Evolutionary conservation across 768 basidiomycete genomes (phyloP), one percentile per base, ranked within the genome.

Genomic region (Boletus rubescentipes): DNA sequence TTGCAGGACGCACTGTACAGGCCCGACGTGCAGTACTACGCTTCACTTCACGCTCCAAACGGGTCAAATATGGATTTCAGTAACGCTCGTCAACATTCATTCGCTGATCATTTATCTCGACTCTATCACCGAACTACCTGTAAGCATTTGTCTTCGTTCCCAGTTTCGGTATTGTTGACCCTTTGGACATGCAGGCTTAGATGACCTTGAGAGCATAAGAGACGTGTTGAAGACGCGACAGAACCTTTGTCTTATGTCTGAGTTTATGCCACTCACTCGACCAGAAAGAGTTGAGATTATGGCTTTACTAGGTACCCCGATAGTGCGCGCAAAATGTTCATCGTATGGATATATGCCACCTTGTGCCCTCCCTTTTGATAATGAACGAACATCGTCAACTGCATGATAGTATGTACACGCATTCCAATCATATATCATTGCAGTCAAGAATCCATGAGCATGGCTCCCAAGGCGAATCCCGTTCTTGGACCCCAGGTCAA

Each of bases 81-180:
- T 44, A 31, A 41, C 58, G 12, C 58, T 65, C 5, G 57, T 56
- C 30, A 61, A 65, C 37, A 39, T 61, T n/a, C 59, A 34, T 11
- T 61, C 54, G 29, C 51, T 70, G 46, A 49, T 46, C 9, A 59
- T 57, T 12, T 67, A 70, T 35, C 66, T 70, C 23, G 69, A 70
- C 11, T 65, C 60, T 61, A 67, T 65, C 8, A 58, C 70, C 2
- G 61, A 65, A 5, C 55, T 58, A 10, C 53, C 72, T n/a, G 69
- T 62, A 46, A 45, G 70, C 42, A 12, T 15, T 9, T 40, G 14
- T 21, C 35, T n/a, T 1, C 20, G 5, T 4, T 32, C 38, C 23
- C 20, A 16, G 30, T 29, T 30, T 46, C 14, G 42, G 30, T 14
- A 2, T 18, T n/a, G 5, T 41, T 66, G 36, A 65, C 37, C 12